These are phyloP conservation scores for Hanseniaspora valbyensis DNA, from an alignment of 805 yeast species.

Conservation along the genomic window DNA sequence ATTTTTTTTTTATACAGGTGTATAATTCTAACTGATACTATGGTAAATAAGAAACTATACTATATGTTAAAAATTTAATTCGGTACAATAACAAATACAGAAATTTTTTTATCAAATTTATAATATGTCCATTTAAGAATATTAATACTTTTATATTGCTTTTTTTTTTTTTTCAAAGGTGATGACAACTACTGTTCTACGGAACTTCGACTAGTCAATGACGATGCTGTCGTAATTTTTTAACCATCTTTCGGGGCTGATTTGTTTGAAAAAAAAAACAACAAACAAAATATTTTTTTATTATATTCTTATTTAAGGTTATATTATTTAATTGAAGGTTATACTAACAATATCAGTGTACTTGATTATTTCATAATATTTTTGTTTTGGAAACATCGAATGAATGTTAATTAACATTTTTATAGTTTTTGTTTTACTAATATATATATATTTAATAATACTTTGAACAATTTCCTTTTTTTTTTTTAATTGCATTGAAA, in stretches of 20 bases:
- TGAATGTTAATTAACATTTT: slow-evolving; percentile 4
- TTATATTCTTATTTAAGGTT: background rate
- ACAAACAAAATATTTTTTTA: too few relatives aligned
- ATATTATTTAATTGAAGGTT: background rate
- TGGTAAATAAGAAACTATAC: background rate
- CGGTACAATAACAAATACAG: background rate
- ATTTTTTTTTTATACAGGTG: background rate
- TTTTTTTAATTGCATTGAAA: background rate
- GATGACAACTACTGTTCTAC: slow-evolving; percentile 30
- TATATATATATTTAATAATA: background rate
- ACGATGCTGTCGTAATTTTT: slow-evolving; percentile 30
- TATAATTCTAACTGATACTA: background rate
- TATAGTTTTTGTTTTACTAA: slow-evolving; percentile 5
- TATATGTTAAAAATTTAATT: slow-evolving; percentile 10
- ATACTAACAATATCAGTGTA: too few relatives aligned
- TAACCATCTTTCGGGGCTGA: slow-evolving; percentile 36
- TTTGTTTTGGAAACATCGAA: too few relatives aligned
- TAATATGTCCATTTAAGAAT: background rate
- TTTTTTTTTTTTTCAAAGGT: slow-evolving; percentile 18
- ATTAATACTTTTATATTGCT: too few relatives aligned
- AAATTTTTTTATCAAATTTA: background rate
- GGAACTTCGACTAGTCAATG: slow-evolving; percentile 31
- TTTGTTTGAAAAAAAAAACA: slow-evolving; percentile 13
- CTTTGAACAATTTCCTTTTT: background rate
- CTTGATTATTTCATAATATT: too few relatives aligned